Evolutionary conservation across 805 yeast species (phyloP), one percentile per base, ranked within the genome.

Genomic region (Cyberlindnera americana): DNA sequence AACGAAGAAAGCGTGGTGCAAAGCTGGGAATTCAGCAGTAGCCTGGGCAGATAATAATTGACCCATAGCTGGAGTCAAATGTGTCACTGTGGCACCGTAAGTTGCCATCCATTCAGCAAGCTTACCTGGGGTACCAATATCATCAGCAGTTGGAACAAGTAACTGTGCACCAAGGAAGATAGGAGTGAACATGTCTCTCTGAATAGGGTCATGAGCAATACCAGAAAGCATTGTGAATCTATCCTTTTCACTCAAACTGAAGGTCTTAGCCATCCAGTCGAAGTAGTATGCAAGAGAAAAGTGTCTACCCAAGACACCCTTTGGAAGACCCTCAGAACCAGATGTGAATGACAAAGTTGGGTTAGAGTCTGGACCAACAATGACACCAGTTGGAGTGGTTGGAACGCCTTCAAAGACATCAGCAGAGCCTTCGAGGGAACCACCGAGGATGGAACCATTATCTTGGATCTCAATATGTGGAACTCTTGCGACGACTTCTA

Each of bases 41-140:
- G 99, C 99, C 67, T 93, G 97, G 5, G 98, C 97, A 46, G 96
- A 83, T 53, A 93, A 71, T 42, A 93, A 70, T 65, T 93, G 99
- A 46, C 99, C 99, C 99, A 95, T 93, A 6, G 99, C 99, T 5
- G 99, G 99, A 1, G 99, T 93, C 65, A 93, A 75, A 64, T 93
- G 99, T 1, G 99, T 93, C 2, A 93, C 97, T 2, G 96, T 83
- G 19, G 97, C 96, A 13, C 85, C 86, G 53, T 89, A 78, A 41
- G 73, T 79, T 24, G 82, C 77, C 95, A 93, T 90, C 99, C 99
- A 93, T 54, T 87, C 93, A 6, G 99, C 99, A 40, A 93, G 72
- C 57, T 84, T 81, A 22, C 99, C 99, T 6, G 99, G 99, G 3
- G 99, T 93, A 34, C 99, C 99, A 54, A 93, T 93, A 62, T 93